phyloP scores from a whole-genome alignment of 2,329 filamentous ascomycete species.

The Diaporthe destruens region DNA sequence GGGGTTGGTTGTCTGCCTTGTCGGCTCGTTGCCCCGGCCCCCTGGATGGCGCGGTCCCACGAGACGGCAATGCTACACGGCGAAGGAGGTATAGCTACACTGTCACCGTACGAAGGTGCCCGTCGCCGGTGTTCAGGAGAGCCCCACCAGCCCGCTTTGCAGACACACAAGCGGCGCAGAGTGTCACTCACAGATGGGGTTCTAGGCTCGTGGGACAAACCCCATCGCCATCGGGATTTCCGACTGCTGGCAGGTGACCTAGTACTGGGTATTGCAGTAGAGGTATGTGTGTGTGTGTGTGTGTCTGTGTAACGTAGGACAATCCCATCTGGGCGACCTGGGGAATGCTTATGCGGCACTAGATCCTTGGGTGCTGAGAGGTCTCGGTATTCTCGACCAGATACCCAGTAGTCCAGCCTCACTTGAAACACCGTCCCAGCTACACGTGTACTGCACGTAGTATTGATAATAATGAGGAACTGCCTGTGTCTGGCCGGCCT shows the following conservation, averaged over 20 bases:
- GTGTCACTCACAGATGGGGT: neutral
- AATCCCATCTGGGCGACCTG: neutral
- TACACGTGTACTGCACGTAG: neutral
- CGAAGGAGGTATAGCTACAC: neutral
- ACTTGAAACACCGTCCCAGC: conserved; percentile 30
- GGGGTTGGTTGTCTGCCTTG: neutral
- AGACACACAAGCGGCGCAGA: neutral
- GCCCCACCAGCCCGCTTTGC: neutral
- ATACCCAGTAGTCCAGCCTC: neutral
- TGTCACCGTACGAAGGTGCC: neutral
- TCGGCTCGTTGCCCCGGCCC: neutral
- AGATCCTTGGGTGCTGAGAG: neutral
- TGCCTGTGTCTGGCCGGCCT: neutral
- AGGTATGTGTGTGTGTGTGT: neutral
- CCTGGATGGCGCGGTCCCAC: neutral
- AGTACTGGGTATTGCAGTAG: neutral
- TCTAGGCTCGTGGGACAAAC: neutral
- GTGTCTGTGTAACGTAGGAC: neutral
- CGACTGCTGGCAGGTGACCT: conserved; percentile 7
- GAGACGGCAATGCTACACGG: conserved; percentile 11
- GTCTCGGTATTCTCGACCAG: neutral
- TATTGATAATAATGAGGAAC: no score
- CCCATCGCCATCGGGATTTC: conserved; percentile 28
- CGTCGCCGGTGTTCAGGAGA: neutral
- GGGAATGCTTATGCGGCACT: neutral